Conservation (phyloP, 106 monocot species). For the Apostasia ramifera region DNA sequence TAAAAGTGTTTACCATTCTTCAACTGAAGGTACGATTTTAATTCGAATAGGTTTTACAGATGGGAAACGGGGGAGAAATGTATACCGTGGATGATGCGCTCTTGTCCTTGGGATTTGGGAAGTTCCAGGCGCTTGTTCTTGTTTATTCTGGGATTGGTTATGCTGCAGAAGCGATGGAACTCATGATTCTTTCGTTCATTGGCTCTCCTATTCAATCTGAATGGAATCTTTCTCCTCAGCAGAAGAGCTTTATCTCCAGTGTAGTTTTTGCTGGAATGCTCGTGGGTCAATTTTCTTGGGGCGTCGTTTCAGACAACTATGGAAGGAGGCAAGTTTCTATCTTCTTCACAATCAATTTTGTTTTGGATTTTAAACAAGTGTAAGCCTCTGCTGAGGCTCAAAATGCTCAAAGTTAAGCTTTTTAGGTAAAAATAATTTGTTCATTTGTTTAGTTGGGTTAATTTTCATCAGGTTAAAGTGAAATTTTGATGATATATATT, state of each 20-base stretch:
- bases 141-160: constrained; percentile 62
- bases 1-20: too few species aligned
- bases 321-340: constrained; percentile 38
- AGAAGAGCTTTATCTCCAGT: constrained; percentile 61
- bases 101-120: constrained; percentile 45
- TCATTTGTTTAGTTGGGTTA: too few species aligned
- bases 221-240: constrained; percentile 41
- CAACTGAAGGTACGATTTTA: too few species aligned
- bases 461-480: too few species aligned
- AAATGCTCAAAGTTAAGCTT: too few species aligned
- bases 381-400: too few species aligned
- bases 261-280: constrained; percentile 69
- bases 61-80: constrained; percentile 5
- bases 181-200: constrained; percentile 80
- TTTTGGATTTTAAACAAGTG: too few species aligned
- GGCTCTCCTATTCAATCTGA: constrained; percentile 40
- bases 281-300: constrained; percentile 52
- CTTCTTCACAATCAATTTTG: too few species aligned
- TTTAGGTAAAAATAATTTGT: too few species aligned
- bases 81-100: constrained; percentile 67
- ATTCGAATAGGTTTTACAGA: constrained; percentile 10
- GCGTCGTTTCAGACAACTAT: constrained; percentile 52
- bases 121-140: constrained; percentile 52
- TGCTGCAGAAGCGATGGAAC: constrained; percentile 69
- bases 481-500: too few species aligned